Base-by-base conservation (phyloP, 2,329 filamentous ascomycete genomes). In the Endocalyx cinctus region DNA sequence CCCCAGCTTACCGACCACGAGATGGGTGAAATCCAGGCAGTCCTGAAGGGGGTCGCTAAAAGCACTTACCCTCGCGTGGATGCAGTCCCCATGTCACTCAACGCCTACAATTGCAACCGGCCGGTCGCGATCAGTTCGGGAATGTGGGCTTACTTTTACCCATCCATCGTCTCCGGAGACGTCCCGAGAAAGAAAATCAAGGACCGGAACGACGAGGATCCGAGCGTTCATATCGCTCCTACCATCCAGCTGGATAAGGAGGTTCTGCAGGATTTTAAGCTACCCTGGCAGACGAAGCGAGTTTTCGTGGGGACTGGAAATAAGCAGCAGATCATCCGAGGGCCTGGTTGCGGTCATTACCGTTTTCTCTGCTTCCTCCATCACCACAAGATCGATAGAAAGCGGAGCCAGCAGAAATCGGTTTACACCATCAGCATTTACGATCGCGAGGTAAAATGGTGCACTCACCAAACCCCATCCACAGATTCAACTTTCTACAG, bases 361-460 rank as follows among this genome's bases (percentile, higher is more conserved):
- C 39, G 47, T 3, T 48, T 48, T 26, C 4, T 50, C 7, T 48
- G 47, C 25, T 50, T 48, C 29, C 45, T 48, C 29, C 45, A 48
- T 34, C 38, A 38, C 34, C 47, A 50, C 27, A 11, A 31, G 16
- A 38, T 50, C 17, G 18, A 37, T 10, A 31, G 35, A 2, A 29
- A 25, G 25, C 13, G 19, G 2, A 36, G 28, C 6, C 4, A 7
- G 5, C 39, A 45, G 27, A 45, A 41, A 23, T 17, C 33, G 14
- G 37, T 47, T 17, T 41, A 40, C 27, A 50, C 45, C 2, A 45
- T 48, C 14, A 48, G 47, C 22, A 45, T 50, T 31, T 48, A 41
- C 40, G 47, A 48, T 25, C 42, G 47, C 10, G 41, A 50, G 43
- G 45, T 46, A 33, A 8, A n/a, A n/a, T n/a, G n/a, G n/a, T n/a